Conservation (phyloP, 305 asterid genomes). For the Solanum chacoense region DNA sequence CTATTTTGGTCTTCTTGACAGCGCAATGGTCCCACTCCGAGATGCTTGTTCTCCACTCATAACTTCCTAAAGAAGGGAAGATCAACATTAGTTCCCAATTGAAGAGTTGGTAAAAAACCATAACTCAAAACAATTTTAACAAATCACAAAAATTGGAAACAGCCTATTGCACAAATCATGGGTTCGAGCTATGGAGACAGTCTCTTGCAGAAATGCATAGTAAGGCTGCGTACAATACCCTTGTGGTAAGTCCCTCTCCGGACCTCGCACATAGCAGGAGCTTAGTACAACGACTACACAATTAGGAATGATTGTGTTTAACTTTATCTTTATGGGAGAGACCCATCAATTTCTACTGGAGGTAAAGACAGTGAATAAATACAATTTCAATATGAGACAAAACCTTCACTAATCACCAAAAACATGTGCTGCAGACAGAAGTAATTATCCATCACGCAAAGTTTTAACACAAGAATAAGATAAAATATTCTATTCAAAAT, state of each 20-base stretch:
- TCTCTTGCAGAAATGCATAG: background rate
- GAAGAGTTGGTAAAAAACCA: background rate
- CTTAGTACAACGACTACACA: background rate
- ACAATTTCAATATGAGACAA: background rate
- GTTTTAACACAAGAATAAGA: background rate
- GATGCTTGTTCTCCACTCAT: constrained; percentile 7
- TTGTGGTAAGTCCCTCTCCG: background rate
- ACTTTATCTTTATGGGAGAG: background rate
- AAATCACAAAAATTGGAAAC: background rate
- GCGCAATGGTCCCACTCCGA: constrained; percentile 13
- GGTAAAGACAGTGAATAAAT: background rate
- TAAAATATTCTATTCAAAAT: background rate
- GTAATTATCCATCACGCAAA: background rate
- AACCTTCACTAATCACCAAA: background rate
- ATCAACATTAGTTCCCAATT: background rate
- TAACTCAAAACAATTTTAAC: background rate
- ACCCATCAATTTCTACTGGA: background rate
- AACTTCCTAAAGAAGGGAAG: constrained; percentile 15
- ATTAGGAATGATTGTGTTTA: background rate
- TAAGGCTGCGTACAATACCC: background rate
- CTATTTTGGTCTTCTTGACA: constrained; percentile 17
- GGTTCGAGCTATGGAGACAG: background rate
- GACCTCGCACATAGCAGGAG: background rate
- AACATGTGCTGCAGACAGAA: background rate
- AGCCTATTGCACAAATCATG: background rate